Percentiles rank a stretch among this genome's conserved stretches.
Conservation (phyloP, 192 early-diverging fungal species). For the Gryganskiella cystojenkinii region DNA sequence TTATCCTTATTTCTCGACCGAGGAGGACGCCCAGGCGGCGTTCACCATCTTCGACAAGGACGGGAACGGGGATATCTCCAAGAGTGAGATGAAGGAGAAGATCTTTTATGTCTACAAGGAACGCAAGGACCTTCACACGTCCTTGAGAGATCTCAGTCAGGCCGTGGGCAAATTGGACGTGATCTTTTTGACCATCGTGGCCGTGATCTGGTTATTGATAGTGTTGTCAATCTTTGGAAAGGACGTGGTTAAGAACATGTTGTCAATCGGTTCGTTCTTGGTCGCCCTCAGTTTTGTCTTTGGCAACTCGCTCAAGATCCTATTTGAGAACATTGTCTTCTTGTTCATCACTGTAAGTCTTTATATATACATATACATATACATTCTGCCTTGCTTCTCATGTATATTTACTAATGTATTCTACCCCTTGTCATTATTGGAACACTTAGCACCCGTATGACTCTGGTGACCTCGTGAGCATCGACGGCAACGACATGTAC, state of each 20-base stretch:
- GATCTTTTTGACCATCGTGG: conserved; percentile 69
- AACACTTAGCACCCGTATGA: conserved; percentile 44
- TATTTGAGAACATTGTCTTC: conserved; percentile 89
- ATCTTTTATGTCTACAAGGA: conserved; percentile 87
- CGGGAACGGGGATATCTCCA: conserved; percentile 86
- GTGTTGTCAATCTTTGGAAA: conserved; percentile 50
- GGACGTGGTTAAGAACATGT: conserved; percentile 48
- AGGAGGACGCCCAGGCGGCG: conserved; percentile 78
- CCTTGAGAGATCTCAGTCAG: conserved; percentile 82
- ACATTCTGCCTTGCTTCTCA: background rate
- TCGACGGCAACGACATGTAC: conserved; percentile 73
- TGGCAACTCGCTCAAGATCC: conserved; percentile 81
- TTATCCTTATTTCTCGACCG: conserved; percentile 75
- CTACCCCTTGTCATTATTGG: background rate
- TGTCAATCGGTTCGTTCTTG: conserved; percentile 59
- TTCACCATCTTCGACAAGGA: conserved; percentile 91
- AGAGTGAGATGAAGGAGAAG: conserved; percentile 81
- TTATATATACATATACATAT: too few species aligned
- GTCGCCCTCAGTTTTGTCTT: conserved; percentile 88
- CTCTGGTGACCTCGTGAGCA: conserved; percentile 84
- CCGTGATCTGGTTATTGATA: conserved; percentile 49
- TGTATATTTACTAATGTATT: background rate
- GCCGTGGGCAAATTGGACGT: conserved; percentile 83
- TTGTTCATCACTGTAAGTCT: conserved; percentile 74
- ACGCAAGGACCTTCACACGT: conserved; percentile 74